phyloP scores from a whole-genome alignment of 208 protist species.

The Wallacemonas rigidus region DNA sequence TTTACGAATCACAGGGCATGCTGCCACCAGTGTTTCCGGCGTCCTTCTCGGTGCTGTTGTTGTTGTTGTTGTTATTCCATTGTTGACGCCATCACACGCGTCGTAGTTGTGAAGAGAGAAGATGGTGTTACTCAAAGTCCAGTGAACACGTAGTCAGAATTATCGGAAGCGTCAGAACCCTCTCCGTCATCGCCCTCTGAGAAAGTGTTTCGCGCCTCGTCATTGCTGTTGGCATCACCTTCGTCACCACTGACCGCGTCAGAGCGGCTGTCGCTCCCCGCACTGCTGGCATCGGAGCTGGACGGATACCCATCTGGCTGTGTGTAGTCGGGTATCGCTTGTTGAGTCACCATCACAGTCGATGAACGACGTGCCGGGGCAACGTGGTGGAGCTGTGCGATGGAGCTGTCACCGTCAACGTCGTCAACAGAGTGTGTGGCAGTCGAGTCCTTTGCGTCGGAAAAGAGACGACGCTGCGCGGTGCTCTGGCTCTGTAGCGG shows the following conservation, averaged over 20 bases:
- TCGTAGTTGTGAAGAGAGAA: neutral
- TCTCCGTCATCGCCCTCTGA: neutral
- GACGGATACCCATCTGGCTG: slow-evolving; percentile 10
- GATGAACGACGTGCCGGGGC: neutral
- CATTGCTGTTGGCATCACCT: slow-evolving; percentile 15
- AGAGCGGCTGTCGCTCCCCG: neutral
- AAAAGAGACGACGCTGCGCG: no score
- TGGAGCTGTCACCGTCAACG: neutral
- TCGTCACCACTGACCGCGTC: slow-evolving; percentile 26
- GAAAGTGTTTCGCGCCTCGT: neutral
- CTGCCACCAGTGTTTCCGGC: no score
- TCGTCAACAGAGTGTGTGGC: no score
- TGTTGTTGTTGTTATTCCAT: no score
- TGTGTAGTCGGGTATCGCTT: slow-evolving; percentile 47
- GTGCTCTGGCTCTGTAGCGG: no score
- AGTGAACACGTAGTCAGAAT: slow-evolving; percentile 18
- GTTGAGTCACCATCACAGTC: slow-evolving; percentile 69
- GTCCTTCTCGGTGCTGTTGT: no score
- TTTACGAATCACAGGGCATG: no score
- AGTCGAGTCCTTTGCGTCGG: no score
- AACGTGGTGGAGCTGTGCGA: neutral
- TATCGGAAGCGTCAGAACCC: neutral
- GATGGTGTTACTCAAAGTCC: slow-evolving; percentile 7
- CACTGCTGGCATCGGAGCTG: neutral
- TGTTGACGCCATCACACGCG: no score